phyloP scores from a whole-genome alignment of 2,329 filamentous ascomycete species.

The Ophiocordyceps unilateralis region DNA sequence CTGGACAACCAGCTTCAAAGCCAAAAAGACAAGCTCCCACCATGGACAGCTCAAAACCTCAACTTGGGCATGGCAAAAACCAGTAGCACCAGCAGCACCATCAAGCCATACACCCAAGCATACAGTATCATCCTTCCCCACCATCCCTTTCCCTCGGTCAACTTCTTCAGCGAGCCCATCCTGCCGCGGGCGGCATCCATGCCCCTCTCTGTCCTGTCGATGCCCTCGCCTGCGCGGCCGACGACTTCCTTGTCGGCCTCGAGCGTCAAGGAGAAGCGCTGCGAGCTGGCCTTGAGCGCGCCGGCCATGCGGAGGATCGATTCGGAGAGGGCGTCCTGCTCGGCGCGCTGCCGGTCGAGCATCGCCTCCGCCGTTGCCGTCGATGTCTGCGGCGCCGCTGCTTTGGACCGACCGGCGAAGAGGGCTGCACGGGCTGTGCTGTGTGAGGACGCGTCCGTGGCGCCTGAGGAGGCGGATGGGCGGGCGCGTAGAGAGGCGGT shows the following conservation, averaged over 20 bases:
- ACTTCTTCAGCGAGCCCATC: constrained; percentile 60
- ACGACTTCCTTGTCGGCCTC: constrained; percentile 58
- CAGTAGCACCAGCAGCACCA: constrained; percentile 59
- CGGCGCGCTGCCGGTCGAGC: constrained; percentile 57
- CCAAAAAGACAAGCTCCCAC: not conserved
- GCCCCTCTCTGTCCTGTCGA: constrained; percentile 59
- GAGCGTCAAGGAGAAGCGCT: constrained; percentile 53
- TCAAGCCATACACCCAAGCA: constrained; percentile 65
- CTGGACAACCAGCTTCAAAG: no score
- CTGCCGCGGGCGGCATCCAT: constrained; percentile 60
- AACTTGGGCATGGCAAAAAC: constrained; percentile 82
- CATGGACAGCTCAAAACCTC: constrained; percentile 41
- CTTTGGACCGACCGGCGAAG: constrained; percentile 20
- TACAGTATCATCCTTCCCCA: constrained; percentile 73
- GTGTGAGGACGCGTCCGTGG: constrained; percentile 10
- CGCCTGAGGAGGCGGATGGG: constrained; percentile 6
- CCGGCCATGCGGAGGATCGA: constrained; percentile 69
- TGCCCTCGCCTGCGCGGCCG: constrained; percentile 50
- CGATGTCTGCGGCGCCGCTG: constrained; percentile 19
- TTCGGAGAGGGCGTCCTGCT: constrained; percentile 68
- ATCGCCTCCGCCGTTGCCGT: constrained; percentile 49
- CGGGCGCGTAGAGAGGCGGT: constrained; percentile 18
- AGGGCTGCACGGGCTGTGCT: constrained; percentile 24
- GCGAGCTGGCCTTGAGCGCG: constrained; percentile 58
- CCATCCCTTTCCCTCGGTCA: constrained; percentile 83